Percentiles rank a stretch among this genome's conserved stretches.
These are phyloP conservation scores for Solanum microdontum DNA, from an alignment of 257 asterid species.

Conservation along the genomic window DNA sequence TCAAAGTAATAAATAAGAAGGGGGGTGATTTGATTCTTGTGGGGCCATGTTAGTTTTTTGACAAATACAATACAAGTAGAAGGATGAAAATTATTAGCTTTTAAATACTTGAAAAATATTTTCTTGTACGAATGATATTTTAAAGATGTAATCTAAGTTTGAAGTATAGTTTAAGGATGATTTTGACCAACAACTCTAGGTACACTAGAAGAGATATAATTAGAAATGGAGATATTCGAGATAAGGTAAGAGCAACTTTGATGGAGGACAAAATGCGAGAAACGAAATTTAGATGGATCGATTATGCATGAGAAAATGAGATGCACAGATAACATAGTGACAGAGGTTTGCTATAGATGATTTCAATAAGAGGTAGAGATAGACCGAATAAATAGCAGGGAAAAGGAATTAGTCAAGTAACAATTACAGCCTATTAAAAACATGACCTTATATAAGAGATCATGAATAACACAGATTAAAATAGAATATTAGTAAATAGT, in stretches of 20 bases:
- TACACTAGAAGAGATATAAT: too few relatives aligned
- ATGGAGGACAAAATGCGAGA: background rate
- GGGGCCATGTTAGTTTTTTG: background rate
- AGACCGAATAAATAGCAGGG: rapidly evolving
- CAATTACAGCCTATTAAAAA: too few relatives aligned
- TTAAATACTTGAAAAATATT: rapidly evolving
- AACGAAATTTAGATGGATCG: background rate
- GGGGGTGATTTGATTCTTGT: background rate
- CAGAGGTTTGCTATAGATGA: background rate
- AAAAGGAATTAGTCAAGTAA: rapidly evolving
- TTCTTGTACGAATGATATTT: background rate
- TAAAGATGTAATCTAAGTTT: too few relatives aligned
- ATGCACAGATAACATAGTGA: background rate
- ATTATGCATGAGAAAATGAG: background rate
- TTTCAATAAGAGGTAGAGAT: background rate
- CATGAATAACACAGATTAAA: too few relatives aligned
- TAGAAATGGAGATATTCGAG: too few relatives aligned
- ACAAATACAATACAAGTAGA: background rate
- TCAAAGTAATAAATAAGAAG: background rate
- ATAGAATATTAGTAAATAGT: background rate
- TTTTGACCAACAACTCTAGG: background rate
- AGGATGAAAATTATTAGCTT: too few relatives aligned
- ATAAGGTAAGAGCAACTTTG: background rate
- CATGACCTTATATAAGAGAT: too few relatives aligned
- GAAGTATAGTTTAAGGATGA: too few relatives aligned